Evolutionary conservation across 1,284 basidiomycete species (phyloP).

Genomic region (Xerocomus amazonicus): DNA sequence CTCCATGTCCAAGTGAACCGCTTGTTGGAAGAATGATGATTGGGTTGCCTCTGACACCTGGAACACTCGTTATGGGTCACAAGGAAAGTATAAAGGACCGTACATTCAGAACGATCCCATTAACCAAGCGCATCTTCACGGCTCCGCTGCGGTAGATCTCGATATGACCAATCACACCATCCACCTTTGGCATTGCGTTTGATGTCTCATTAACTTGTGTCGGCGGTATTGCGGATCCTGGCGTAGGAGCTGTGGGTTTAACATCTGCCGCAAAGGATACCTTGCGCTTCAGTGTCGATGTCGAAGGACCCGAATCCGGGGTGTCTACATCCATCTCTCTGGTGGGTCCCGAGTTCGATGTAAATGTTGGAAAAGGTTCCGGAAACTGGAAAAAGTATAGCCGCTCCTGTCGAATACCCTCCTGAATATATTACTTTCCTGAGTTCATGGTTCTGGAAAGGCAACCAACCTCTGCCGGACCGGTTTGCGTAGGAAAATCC

Average conservation of each 20-base stretch:
- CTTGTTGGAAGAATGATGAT: slow-evolving; percentile 87
- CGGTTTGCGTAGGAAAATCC: slow-evolving; percentile 60
- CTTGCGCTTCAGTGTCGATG: slow-evolving; percentile 40
- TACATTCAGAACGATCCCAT: slow-evolving; percentile 82
- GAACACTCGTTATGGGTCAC: slow-evolving; percentile 2
- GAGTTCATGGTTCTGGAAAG: slow-evolving; percentile 5
- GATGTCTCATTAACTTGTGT: slow-evolving; percentile 19
- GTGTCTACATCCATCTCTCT: slow-evolving; percentile 30
- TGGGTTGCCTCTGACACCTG: slow-evolving; percentile 84
- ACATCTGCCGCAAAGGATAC: slow-evolving; percentile 62
- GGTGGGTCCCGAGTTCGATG: slow-evolving; percentile 27
- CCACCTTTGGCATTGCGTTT: slow-evolving; percentile 45
- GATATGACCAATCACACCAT: slow-evolving; percentile 79
- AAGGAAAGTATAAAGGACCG: slow-evolving; percentile 26
- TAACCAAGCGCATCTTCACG: slow-evolving; percentile 82
- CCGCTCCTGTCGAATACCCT: slow-evolving; percentile 53
- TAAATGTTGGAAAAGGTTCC: slow-evolving; percentile 79
- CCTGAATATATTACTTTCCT: slow-evolving; percentile 26
- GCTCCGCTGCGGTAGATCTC: slow-evolving; percentile 81
- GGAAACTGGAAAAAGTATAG: slow-evolving; percentile 95
- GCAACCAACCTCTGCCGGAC: slow-evolving; percentile 39
- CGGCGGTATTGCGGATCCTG: slow-evolving; percentile 27
- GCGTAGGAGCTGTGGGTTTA: slow-evolving; percentile 40
- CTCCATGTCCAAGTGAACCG: slow-evolving; percentile 67
- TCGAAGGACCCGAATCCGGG: slow-evolving; percentile 22